phyloP scores from a whole-genome alignment of 805 yeast genomes.

The Ogataea wickerhamii region DNA sequence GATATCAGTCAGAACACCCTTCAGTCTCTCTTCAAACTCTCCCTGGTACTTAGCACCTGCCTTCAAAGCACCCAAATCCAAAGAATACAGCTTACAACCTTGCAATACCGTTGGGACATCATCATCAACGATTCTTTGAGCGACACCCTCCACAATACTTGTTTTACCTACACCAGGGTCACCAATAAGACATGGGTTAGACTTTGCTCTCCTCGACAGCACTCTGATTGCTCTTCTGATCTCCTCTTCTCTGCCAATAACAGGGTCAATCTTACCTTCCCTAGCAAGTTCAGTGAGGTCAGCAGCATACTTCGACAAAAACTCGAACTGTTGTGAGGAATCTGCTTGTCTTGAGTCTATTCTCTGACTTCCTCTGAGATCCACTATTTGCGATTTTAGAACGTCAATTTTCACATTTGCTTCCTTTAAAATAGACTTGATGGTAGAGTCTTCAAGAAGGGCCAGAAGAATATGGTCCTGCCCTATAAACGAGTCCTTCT shows the following conservation, averaged over 20 bases:
- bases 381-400: constrained; percentile 71
- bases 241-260: constrained; percentile 98
- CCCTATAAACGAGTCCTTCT: constrained; percentile 87
- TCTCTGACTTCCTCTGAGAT: constrained; percentile 83
- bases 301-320: constrained; percentile 82
- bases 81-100: constrained; percentile 74
- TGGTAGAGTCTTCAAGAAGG: constrained; percentile 69
- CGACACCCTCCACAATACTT: constrained; percentile 96
- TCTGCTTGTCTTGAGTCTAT: constrained; percentile 95
- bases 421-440: constrained; percentile 71
- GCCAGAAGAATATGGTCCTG: constrained; percentile 93
- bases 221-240: constrained; percentile 93
- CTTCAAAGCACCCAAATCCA: constrained; percentile 93
- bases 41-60: constrained; percentile 99
- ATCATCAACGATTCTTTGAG: constrained; percentile 92
- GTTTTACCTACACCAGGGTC: constrained; percentile 99
- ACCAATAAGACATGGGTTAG: constrained; percentile 95
- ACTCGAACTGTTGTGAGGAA: constrained; percentile 79
- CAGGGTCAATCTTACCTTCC: constrained; percentile 95
- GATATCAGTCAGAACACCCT: constrained; percentile 92
- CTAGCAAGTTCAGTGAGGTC: constrained; percentile 93
- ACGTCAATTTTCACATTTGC: constrained; percentile 64
- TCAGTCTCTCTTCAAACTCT: constrained; percentile 96
- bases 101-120: constrained; percentile 91
- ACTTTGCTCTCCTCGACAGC: constrained; percentile 93